A percentile compares a stretch with the other conserved stretches of the same genome.
phyloP scores from a whole-genome alignment of 345 rosid species.

The Rubroshorea leprosula region DNA sequence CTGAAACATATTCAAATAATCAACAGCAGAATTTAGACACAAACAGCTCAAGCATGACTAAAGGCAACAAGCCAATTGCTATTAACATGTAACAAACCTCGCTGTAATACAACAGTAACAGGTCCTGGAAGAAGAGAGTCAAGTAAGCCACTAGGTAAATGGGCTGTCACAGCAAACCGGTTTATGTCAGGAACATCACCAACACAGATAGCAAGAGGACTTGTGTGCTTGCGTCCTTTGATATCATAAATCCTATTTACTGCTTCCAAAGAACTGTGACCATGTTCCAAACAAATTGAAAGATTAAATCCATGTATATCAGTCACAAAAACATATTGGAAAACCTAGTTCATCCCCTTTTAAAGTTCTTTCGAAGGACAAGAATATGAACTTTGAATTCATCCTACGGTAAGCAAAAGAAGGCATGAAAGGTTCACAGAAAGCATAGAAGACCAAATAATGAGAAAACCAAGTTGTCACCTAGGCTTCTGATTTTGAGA shows the following conservation, averaged over 20 bases:
- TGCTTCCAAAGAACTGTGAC: conserved; percentile 60
- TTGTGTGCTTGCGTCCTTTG: conserved; percentile 79
- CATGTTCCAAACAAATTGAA: too few relatives aligned
- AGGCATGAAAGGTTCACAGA: neutral
- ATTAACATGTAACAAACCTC: conserved; percentile 46
- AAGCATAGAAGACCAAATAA: neutral
- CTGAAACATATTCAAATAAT: conserved; percentile 37
- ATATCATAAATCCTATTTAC: conserved; percentile 77
- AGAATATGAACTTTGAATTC: neutral
- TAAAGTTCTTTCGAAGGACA: too few relatives aligned
- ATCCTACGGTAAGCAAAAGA: neutral
- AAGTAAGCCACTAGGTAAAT: conserved; percentile 74
- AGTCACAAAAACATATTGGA: too few relatives aligned
- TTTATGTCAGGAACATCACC: conserved; percentile 79
- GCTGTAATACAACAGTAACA: conserved; percentile 65
- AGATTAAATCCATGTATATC: too few relatives aligned
- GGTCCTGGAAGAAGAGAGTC: conserved; percentile 82
- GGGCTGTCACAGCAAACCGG: conserved; percentile 58
- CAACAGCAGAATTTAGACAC: neutral
- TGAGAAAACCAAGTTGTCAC: neutral
- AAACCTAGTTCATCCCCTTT: too few relatives aligned
- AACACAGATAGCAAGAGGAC: conserved; percentile 81
- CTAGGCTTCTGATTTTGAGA: too few relatives aligned
- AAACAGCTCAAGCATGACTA: conserved; percentile 4
- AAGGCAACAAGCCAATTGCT: neutral